Evolutionary conservation across 495 filamentous ascomycete genomes (phyloP).

Genomic region (Penicillium macrosclerotiorum): DNA sequence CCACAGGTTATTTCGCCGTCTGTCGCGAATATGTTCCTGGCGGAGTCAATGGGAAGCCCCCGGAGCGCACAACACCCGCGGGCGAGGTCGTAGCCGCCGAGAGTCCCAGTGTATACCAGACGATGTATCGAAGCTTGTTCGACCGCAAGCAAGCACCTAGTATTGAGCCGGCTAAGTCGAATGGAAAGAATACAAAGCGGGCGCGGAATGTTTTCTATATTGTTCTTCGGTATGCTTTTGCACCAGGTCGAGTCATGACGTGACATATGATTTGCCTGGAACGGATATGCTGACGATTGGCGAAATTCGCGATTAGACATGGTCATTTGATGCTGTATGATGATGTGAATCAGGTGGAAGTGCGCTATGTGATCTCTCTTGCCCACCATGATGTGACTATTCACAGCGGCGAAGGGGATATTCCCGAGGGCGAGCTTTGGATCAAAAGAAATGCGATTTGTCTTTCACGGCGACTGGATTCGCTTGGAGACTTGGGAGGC

Average conservation of each 20-base stretch:
- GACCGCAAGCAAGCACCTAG: conserved; percentile 69
- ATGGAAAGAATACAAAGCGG: conserved; percentile 64
- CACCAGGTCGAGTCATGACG: neutral
- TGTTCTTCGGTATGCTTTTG: conserved; percentile 67
- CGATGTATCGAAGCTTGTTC: conserved; percentile 96
- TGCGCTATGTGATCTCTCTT: conserved; percentile 90
- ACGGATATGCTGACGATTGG: conserved; percentile 18
- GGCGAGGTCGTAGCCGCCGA: conserved; percentile 67
- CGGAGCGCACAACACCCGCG: conserved; percentile 79
- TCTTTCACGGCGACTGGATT: conserved; percentile 66
- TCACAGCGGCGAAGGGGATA: conserved; percentile 75
- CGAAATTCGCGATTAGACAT: conserved; percentile 55
- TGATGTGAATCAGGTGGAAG: conserved; percentile 82
- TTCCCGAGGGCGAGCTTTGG: conserved; percentile 89
- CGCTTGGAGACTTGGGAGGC: conserved; percentile 56
- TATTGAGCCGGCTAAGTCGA: conserved; percentile 45
- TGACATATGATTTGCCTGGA: neutral
- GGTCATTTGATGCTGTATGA: conserved; percentile 98
- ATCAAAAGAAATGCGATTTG: conserved; percentile 95
- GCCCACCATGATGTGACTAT: conserved; percentile 83
- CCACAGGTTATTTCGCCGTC: conserved; percentile 91
- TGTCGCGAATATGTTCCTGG: conserved; percentile 89
- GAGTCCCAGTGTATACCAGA: conserved; percentile 92
- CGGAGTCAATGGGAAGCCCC: conserved; percentile 85
- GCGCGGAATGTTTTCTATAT: conserved; percentile 93